Percentiles rank a stretch among this genome's conserved stretches.
phyloP scores from a whole-genome alignment of 1,139 yeast species.

The Lodderomyces metapsilosis region DNA sequence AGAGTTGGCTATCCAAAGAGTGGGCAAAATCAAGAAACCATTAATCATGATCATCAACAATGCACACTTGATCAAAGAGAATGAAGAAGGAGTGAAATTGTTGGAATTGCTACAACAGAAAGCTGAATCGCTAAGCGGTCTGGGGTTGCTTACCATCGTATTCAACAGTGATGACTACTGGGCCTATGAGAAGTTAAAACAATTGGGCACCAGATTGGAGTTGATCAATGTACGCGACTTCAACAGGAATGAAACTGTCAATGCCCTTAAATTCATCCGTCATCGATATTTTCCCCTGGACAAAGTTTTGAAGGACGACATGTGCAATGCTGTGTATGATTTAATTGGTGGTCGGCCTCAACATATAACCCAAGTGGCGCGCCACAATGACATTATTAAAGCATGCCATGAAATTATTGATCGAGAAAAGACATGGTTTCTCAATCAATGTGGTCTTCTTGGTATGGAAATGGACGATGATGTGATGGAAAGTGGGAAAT shows the following conservation, averaged over 20 bases:
- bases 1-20: constrained; percentile 61
- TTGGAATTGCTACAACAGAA: constrained; percentile 81
- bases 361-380: constrained; percentile 72
- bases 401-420: constrained; percentile 75
- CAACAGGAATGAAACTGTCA: constrained; percentile 52
- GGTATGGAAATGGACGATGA: constrained; percentile 86
- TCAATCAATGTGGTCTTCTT: constrained; percentile 76
- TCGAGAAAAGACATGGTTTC: constrained; percentile 80
- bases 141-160: constrained; percentile 72
- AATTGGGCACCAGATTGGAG: constrained; percentile 72
- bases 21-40: constrained; percentile 45
- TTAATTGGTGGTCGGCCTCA: constrained; percentile 85
- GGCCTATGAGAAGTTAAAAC: constrained; percentile 77
- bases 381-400: constrained; percentile 56
- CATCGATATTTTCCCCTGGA: constrained; percentile 36
- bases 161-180: constrained; percentile 86
- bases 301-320: constrained; percentile 35
- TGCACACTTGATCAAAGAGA: constrained; percentile 71
- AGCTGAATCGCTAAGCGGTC: constrained; percentile 75
- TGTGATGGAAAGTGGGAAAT: constrained; percentile 84
- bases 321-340: constrained; percentile 60
- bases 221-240: constrained; percentile 71
- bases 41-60: constrained; percentile 70
- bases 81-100: constrained; percentile 65
- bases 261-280: constrained; percentile 57